Evolutionary conservation across 2,329 filamentous ascomycete genomes (phyloP).

Genomic region (Pseudocercospora fijiensis): DNA sequence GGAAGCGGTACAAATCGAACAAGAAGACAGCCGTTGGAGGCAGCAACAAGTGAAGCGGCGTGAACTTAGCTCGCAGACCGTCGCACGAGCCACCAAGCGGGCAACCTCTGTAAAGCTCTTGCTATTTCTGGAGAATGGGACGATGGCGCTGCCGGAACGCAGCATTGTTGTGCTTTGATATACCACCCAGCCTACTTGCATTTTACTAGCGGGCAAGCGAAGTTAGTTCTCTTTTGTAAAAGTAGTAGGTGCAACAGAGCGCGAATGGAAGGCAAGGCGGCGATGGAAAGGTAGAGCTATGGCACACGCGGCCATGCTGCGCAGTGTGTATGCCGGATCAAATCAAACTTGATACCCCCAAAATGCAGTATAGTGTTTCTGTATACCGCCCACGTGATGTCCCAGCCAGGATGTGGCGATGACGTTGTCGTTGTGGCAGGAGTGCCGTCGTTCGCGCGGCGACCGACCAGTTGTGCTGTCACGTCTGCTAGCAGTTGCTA

Average conservation of each 20-base stretch:
- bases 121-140: constrained; percentile 7
- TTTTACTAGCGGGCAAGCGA: constrained; percentile 22
- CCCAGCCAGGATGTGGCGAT: not conserved
- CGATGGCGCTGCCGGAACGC: constrained; percentile 9
- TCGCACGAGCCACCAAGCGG: not conserved
- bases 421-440: not conserved
- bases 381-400: not conserved
- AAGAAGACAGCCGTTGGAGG: not conserved
- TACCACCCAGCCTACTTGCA: constrained; percentile 23
- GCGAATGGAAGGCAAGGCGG: constrained; percentile 5
- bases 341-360: constrained; percentile 5
- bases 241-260: constrained; percentile 9
- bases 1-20: not conserved
- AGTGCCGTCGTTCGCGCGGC: not conserved
- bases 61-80: not conserved
- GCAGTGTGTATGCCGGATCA: constrained; percentile 6
- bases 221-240: constrained; percentile 20
- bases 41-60: not conserved
- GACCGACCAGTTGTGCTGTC: not conserved
- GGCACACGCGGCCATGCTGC: constrained; percentile 4
- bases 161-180: constrained; percentile 21
- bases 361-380: not conserved
- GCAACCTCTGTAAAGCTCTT: not conserved
- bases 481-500: not conserved
- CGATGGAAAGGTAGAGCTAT: constrained; percentile 6